Conservation (phyloP, 345 rosid genomes). For the Durio zibethinus region DNA sequence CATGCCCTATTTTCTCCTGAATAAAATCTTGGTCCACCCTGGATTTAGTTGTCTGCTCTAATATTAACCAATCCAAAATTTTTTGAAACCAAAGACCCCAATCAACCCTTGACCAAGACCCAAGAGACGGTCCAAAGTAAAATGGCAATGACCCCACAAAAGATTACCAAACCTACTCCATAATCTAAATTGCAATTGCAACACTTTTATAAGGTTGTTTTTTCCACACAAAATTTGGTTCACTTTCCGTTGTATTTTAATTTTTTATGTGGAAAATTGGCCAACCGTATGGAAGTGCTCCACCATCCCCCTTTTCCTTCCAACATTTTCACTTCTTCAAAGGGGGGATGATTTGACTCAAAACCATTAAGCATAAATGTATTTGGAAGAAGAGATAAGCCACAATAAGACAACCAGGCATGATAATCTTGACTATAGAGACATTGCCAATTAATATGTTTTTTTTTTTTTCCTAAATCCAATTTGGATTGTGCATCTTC, state of each 20-base stretch:
- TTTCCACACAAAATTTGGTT: neutral
- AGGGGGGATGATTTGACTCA: conserved; percentile 17
- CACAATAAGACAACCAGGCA: conserved; percentile 14
- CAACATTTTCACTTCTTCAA: neutral
- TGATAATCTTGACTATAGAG: conserved; percentile 37
- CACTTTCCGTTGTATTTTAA: neutral
- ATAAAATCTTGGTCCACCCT: conserved; percentile 20
- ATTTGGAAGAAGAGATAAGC: conserved; percentile 14
- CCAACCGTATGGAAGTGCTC: conserved; percentile 19
- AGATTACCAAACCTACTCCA: neutral
- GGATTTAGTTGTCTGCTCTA: conserved; percentile 29
- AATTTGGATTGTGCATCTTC: conserved; percentile 25
- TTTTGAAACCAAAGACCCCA: conserved; percentile 4
- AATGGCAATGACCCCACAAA: conserved; percentile 26
- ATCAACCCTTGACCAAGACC: neutral
- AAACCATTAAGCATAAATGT: conserved; percentile 8
- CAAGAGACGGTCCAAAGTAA: conserved; percentile 1
- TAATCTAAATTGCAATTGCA: too few relatives aligned
- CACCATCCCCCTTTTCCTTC: conserved; percentile 7
- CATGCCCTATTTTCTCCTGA: neutral
- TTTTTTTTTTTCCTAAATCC: conserved; percentile 17
- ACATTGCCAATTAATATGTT: conserved; percentile 9
- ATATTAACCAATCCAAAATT: conserved; percentile 18
- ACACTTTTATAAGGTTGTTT: neutral
- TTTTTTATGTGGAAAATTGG: conserved; percentile 10